Percentiles rank a stretch among this genome's conserved stretches.
These are phyloP conservation scores for Trametes coccinea DNA, from an alignment of 768 basidiomycete genomes.

Conservation along the genomic window DNA sequence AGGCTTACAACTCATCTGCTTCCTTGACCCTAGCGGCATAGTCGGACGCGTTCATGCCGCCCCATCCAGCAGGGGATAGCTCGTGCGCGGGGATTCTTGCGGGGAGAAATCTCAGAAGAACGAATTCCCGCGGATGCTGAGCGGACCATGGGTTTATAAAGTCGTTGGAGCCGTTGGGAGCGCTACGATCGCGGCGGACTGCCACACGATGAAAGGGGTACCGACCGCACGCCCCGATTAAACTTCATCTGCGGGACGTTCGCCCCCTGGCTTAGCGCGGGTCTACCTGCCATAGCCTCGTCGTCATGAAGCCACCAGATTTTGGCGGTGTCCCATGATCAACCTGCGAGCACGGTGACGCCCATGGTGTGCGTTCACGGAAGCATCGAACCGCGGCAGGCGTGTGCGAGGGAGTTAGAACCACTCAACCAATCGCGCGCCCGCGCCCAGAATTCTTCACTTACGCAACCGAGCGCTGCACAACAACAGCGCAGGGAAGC, in stretches of 20 bases:
- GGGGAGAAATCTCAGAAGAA: background rate
- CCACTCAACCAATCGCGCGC: background rate
- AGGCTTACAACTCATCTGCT: constrained; percentile 4
- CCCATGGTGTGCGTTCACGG: background rate
- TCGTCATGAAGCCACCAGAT: constrained; percentile 7
- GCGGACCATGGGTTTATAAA: constrained; percentile 1
- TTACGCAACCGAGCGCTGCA: too few species aligned
- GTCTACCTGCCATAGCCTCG: background rate
- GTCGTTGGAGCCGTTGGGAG: background rate
- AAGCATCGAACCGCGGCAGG: background rate
- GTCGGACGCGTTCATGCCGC: constrained; percentile 7
- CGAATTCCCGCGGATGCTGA: background rate
- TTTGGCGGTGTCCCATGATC: constrained; percentile 3
- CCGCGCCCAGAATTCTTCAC: background rate
- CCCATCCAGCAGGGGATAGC: constrained; percentile 10
- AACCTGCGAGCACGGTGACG: constrained; percentile 1
- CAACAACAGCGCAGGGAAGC: background rate
- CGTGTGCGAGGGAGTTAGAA: background rate
- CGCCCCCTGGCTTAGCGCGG: background rate
- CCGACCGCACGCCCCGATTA: constrained; percentile 2
- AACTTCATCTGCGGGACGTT: constrained; percentile 1
- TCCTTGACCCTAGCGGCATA: constrained; percentile 1
- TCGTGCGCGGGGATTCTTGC: background rate
- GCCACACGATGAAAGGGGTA: constrained; percentile 4
- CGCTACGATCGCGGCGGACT: constrained; percentile 13